Evolutionary conservation across 2,329 filamentous ascomycete genomes (phyloP).

Genomic region (Fusarium devonianum): DNA sequence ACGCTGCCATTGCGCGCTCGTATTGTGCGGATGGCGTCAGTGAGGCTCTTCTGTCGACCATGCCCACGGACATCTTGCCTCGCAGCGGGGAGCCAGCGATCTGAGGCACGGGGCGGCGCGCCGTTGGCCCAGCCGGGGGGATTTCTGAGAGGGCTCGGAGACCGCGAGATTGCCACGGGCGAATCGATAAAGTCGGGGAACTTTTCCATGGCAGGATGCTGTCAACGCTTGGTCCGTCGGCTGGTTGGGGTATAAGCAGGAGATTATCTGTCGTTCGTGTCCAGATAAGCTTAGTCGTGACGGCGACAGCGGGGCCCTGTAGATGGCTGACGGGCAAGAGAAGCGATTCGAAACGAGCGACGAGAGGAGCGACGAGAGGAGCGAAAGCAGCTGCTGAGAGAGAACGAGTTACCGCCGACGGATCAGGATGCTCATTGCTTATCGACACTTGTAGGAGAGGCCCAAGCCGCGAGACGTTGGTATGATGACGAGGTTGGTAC

Average conservation of each 20-base stretch:
- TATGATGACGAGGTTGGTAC: slow-evolving; percentile 19
- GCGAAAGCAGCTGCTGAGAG: not conserved
- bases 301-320: not conserved
- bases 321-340: not conserved
- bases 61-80: slow-evolving; percentile 58
- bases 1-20: slow-evolving; percentile 83
- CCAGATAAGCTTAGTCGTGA: slow-evolving; percentile 8
- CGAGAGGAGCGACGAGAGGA: slow-evolving; percentile 26
- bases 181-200: slow-evolving; percentile 64
- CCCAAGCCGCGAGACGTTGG: slow-evolving; percentile 22
- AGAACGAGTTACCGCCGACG: slow-evolving; percentile 8
- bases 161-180: slow-evolving; percentile 41
- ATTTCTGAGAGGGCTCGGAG: slow-evolving; percentile 38
- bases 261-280: not conserved
- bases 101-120: slow-evolving; percentile 39
- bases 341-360: slow-evolving; percentile 28
- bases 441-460: slow-evolving; percentile 21
- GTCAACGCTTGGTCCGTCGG: not conserved
- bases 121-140: slow-evolving; percentile 42
- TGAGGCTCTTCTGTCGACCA: slow-evolving; percentile 82
- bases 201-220: slow-evolving; percentile 56
- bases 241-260: slow-evolving; percentile 1
- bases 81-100: slow-evolving; percentile 41
- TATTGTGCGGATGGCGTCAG: slow-evolving; percentile 86
- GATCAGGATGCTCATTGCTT: slow-evolving; percentile 30